These are phyloP conservation scores for Corynespora cassiicola DNA, from an alignment of 2,329 filamentous ascomycete species.

Conservation along the genomic window DNA sequence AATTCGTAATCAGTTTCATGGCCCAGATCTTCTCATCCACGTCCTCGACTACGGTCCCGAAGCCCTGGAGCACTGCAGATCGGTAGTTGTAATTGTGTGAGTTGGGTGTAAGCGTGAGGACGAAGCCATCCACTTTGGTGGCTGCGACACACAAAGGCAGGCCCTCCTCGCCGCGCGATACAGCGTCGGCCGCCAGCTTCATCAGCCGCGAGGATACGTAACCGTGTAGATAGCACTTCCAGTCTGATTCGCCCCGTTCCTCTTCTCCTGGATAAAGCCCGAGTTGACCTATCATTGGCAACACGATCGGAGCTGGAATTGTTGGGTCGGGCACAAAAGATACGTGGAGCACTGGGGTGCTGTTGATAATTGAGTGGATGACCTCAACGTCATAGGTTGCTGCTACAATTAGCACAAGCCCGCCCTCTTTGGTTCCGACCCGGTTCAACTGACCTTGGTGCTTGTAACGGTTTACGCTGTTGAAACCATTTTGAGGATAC, in stretches of 20 bases:
- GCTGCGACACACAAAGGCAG: conserved; percentile 76
- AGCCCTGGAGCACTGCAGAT: conserved; percentile 78
- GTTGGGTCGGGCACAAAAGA: conserved; percentile 70
- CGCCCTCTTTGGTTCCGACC: too few species aligned
- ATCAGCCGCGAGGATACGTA: conserved; percentile 82
- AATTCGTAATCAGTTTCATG: conserved; percentile 79
- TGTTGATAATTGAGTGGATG: conserved; percentile 79
- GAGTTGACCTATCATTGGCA: conserved; percentile 89
- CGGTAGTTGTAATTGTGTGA: conserved; percentile 88
- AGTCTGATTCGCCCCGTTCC: conserved; percentile 68
- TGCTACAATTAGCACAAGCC: conserved; percentile 3
- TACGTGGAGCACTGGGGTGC: conserved; percentile 76
- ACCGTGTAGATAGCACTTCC: conserved; percentile 79
- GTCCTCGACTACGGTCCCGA: conserved; percentile 71
- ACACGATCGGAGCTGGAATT: conserved; percentile 74
- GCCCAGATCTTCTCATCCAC: conserved; percentile 76
- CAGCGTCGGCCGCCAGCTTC: conserved; percentile 60
- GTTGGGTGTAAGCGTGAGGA: conserved; percentile 80
- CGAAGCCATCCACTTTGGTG: conserved; percentile 78
- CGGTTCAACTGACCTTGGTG: conserved; percentile 60
- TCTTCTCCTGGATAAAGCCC: conserved; percentile 72
- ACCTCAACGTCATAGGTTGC: conserved; percentile 69
- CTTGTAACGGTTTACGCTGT: conserved; percentile 70
- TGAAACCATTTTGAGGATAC: conserved; percentile 19
- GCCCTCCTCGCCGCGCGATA: conserved; percentile 51